Conservation (phyloP, 2,329 filamentous ascomycete genomes). For the Botrytis paeoniae region DNA sequence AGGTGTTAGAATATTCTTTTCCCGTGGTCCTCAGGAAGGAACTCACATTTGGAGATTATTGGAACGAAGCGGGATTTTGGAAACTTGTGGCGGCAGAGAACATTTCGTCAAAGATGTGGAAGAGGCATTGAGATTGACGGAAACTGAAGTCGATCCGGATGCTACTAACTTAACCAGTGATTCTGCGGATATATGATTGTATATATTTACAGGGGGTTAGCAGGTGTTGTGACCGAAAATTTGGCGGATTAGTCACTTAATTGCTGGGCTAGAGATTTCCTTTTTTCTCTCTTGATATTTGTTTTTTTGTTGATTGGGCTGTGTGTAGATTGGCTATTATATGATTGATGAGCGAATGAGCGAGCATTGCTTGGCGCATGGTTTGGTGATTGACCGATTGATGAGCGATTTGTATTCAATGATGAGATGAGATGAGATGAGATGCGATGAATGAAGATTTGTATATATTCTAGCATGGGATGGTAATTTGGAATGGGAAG, state of each 20-base stretch:
- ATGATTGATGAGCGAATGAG: slow-evolving; percentile 10
- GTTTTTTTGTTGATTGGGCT: background rate
- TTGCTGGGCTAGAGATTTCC: background rate
- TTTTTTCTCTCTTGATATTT: background rate
- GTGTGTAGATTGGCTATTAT: background rate
- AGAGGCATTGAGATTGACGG: slow-evolving; percentile 77
- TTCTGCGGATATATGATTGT: slow-evolving; percentile 25
- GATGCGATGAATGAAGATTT: slow-evolving; percentile 5
- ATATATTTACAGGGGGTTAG: background rate
- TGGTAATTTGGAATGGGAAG: background rate
- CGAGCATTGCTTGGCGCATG: slow-evolving; percentile 7
- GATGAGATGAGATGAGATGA: background rate
- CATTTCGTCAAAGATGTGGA: slow-evolving; percentile 83
- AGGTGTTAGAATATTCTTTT: slow-evolving; percentile 75
- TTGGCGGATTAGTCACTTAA: background rate
- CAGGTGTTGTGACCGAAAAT: background rate
- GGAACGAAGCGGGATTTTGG: slow-evolving; percentile 77
- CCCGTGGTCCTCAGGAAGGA: slow-evolving; percentile 47
- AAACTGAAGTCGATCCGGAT: slow-evolving; percentile 52
- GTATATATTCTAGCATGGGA: background rate
- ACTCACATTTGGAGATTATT: slow-evolving; percentile 60
- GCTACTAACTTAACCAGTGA: slow-evolving; percentile 27
- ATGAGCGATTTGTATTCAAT: slow-evolving; percentile 4
- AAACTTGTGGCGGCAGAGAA: slow-evolving; percentile 69
- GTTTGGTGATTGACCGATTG: background rate